Percentiles rank a stretch among this genome's conserved stretches.
Conservation (phyloP, 2,329 filamentous ascomycete species). For the Xylariaceae sp. region DNA sequence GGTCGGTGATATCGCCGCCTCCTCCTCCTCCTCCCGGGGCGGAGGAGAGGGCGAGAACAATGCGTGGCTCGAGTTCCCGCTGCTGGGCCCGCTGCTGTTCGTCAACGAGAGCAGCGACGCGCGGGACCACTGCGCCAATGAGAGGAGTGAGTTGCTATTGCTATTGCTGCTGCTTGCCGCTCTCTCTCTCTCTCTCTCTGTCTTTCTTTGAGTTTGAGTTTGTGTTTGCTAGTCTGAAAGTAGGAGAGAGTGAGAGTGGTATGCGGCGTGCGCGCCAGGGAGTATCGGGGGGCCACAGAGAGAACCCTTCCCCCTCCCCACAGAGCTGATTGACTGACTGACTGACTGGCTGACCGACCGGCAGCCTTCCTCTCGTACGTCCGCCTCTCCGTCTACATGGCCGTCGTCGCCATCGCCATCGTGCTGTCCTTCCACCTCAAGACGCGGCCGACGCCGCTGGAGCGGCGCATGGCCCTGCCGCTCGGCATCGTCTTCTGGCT, state of each 20-base stretch:
- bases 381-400: slow-evolving; percentile 81
- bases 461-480: slow-evolving; percentile 71
- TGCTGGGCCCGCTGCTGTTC: slow-evolving; percentile 62
- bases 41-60: slow-evolving; percentile 21
- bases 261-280: no score
- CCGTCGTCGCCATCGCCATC: slow-evolving; percentile 82
- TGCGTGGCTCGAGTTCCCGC: slow-evolving; percentile 53
- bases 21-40: slow-evolving; percentile 26
- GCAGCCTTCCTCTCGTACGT: slow-evolving; percentile 82
- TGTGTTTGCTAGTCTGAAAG: no score
- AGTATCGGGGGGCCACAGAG: no score
- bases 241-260: no score
- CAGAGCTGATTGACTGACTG: no score
- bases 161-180: no score
- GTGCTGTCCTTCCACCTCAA: slow-evolving; percentile 90
- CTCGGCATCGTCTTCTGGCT: slow-evolving; percentile 85
- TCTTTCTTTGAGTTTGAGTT: no score
- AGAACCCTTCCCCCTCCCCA: no score
- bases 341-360: no score
- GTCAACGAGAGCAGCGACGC: slow-evolving; percentile 69
- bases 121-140: slow-evolving; percentile 71
- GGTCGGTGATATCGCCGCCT: slow-evolving; percentile 31
- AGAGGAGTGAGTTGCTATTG: slow-evolving; percentile 52
- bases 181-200: no score
- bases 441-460: slow-evolving; percentile 57